phyloP scores from a whole-genome alignment of 768 basidiomycete species.

The Collybia sordida region DNA sequence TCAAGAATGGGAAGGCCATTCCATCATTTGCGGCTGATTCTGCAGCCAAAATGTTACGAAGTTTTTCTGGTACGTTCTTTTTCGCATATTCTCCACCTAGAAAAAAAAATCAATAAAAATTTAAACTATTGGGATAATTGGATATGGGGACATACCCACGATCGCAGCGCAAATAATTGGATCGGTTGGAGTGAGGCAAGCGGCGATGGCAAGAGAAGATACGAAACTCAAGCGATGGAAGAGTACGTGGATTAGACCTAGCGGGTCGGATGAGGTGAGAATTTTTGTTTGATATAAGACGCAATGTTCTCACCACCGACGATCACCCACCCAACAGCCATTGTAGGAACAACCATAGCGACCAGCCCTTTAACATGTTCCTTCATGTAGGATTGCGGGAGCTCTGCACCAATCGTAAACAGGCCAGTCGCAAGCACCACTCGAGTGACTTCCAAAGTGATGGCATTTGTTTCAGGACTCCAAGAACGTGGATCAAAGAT shows the following conservation, averaged over 20 bases:
- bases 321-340: constrained; percentile 84
- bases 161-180: constrained; percentile 89
- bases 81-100: constrained; percentile 70
- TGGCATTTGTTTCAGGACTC: constrained; percentile 37
- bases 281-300: neutral
- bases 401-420: constrained; percentile 94
- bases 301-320: constrained; percentile 51
- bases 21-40: constrained; percentile 97
- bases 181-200: constrained; percentile 92
- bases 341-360: constrained; percentile 76
- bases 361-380: constrained; percentile 73
- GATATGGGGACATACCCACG: constrained; percentile 45
- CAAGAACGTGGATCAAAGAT: constrained; percentile 80
- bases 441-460: constrained; percentile 57
- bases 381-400: constrained; percentile 82
- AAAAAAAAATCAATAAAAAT: neutral
- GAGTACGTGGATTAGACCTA: constrained; percentile 65
- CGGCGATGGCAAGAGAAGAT: constrained; percentile 82
- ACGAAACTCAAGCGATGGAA: constrained; percentile 73
- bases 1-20: constrained; percentile 90
- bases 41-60: constrained; percentile 80
- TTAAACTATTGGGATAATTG: neutral
- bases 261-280: neutral
- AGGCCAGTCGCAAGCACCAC: constrained; percentile 84
- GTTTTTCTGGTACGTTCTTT: constrained; percentile 67